Conservation (phyloP, 371 early-diverging fungal species). For the Quaeritorhiza haematococci region DNA sequence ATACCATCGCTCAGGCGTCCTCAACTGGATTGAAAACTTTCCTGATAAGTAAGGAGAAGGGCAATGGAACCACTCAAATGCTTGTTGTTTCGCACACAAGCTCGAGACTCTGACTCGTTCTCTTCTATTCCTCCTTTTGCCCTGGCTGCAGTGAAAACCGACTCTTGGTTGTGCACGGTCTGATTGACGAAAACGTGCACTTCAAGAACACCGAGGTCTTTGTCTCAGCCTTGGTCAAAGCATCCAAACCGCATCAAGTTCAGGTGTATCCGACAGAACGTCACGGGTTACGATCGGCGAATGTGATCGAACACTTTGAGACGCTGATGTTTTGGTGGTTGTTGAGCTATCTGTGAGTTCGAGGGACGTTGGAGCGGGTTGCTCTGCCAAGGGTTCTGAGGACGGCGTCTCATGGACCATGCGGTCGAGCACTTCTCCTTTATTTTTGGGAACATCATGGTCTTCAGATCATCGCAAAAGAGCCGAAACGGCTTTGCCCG, state of each 20-base stretch:
- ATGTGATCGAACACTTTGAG: conserved; percentile 71
- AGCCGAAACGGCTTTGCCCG: too few relatives aligned
- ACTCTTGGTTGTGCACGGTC: conserved; percentile 68
- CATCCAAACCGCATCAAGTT: conserved; percentile 56
- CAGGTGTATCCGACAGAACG: conserved; percentile 71
- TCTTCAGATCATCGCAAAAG: too few relatives aligned
- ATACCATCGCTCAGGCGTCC: conserved; percentile 50
- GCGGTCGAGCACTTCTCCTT: too few relatives aligned
- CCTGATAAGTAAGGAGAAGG: conserved; percentile 50
- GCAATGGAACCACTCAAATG: too few relatives aligned
- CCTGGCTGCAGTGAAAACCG: conserved; percentile 42
- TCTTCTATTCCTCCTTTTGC: not conserved
- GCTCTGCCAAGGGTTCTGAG: too few relatives aligned
- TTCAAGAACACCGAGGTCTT: conserved; percentile 60
- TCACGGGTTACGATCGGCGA: conserved; percentile 67
- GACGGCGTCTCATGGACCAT: too few relatives aligned
- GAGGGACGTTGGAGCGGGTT: too few relatives aligned
- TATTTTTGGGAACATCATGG: too few relatives aligned
- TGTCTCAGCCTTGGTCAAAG: conserved; percentile 51
- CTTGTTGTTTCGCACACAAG: too few relatives aligned
- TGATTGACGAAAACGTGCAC: conserved; percentile 82
- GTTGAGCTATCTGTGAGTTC: too few relatives aligned
- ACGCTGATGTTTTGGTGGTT: conserved; percentile 70
- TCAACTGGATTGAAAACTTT: conserved; percentile 50
- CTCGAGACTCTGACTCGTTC: not conserved